These are phyloP conservation scores for Chaetomium cochliodes DNA, from an alignment of 495 filamentous ascomycete species.

Conservation along the genomic window DNA sequence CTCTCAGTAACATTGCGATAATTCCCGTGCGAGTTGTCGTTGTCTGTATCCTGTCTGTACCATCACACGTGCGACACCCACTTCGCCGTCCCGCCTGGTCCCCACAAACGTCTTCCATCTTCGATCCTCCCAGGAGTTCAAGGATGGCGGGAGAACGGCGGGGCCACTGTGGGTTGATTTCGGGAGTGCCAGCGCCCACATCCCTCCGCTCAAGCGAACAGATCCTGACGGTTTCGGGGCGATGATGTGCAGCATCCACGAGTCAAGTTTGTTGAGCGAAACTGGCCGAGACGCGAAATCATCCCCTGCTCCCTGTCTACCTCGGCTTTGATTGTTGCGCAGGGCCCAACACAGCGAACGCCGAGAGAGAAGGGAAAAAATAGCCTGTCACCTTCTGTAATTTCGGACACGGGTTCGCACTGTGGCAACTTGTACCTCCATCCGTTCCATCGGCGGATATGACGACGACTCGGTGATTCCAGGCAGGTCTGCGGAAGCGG, in stretches of 20 bases:
- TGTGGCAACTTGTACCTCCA: slow-evolving; percentile 23
- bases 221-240: slow-evolving; percentile 28
- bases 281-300: slow-evolving; percentile 29
- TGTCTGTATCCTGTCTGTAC: neutral
- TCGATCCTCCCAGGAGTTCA: neutral
- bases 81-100: slow-evolving; percentile 4
- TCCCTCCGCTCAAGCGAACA: slow-evolving; percentile 11
- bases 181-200: slow-evolving; percentile 17
- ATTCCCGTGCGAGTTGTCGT: neutral
- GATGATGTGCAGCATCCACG: slow-evolving; percentile 41
- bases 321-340: slow-evolving; percentile 30
- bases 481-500: neutral
- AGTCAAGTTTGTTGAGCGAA: slow-evolving; percentile 36
- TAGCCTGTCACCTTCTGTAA: neutral
- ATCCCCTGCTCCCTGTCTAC: slow-evolving; percentile 25
- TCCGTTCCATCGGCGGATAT: slow-evolving; percentile 14
- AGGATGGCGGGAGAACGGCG: neutral
- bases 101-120: neutral
- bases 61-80: neutral
- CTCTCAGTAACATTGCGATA: neutral
- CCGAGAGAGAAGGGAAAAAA: slow-evolving; percentile 21
- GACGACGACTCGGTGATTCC: slow-evolving; percentile 21
- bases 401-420: slow-evolving; percentile 23
- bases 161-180: neutral
- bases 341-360: slow-evolving; percentile 21